Evolutionary conservation across 371 early-diverging fungal genomes (phyloP).

Genomic region (Mortierella sp.): DNA sequence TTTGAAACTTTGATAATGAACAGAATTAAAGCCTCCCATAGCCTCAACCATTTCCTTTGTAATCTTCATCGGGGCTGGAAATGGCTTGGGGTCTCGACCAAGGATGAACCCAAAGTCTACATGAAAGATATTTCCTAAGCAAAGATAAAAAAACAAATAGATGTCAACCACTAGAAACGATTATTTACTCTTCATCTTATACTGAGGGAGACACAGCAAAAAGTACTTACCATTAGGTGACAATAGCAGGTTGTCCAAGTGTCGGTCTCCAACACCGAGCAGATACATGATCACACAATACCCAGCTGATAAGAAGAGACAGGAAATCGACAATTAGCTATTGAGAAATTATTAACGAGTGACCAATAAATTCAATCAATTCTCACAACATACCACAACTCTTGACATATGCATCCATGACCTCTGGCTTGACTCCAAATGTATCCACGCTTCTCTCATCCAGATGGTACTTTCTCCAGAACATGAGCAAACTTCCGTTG

Average conservation of each 20-base stretch:
- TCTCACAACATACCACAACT: constrained; percentile 82
- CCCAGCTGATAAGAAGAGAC: constrained; percentile 73
- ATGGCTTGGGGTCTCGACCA: constrained; percentile 98
- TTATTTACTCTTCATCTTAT: neutral
- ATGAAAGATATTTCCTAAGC: constrained; percentile 94
- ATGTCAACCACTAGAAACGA: neutral
- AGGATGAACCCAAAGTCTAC: constrained; percentile 99
- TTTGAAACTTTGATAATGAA: constrained; percentile 87
- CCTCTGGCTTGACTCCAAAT: constrained; percentile 78
- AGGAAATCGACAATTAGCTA: neutral
- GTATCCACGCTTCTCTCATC: constrained; percentile 70
- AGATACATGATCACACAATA: constrained; percentile 98
- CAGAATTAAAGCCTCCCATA: constrained; percentile 93
- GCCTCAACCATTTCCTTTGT: constrained; percentile 99
- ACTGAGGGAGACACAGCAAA: neutral
- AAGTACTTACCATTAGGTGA: constrained; percentile 77
- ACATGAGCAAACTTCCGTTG: constrained; percentile 85
- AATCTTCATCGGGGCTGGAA: constrained; percentile 99
- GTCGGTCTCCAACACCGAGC: constrained; percentile 99
- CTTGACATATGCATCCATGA: constrained; percentile 95
- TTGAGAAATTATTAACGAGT: neutral
- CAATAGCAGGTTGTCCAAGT: constrained; percentile 96
- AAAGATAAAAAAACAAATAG: neutral
- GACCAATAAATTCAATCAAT: neutral
- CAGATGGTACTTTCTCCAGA: constrained; percentile 78